phyloP scores from a whole-genome alignment of 768 basidiomycete species.

The Boletus vermiculosoides region DNA sequence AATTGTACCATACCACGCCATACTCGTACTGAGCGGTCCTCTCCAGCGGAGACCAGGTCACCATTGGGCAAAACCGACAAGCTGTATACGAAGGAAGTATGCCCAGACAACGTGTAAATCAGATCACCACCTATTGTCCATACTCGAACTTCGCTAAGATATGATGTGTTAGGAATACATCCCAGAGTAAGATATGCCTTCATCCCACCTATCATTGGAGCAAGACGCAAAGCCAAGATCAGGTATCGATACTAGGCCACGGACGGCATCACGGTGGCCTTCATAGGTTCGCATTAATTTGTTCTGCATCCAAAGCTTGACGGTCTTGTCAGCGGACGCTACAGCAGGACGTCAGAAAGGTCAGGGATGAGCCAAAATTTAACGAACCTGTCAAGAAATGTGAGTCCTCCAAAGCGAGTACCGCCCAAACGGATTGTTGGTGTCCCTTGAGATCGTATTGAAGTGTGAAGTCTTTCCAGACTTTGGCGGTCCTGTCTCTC shows the following conservation, averaged over 20 bases:
- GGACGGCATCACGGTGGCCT: constrained; percentile 91
- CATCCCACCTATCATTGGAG: constrained; percentile 82
- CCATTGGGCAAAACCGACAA: constrained; percentile 79
- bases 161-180: neutral
- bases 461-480: constrained; percentile 81
- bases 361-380: constrained; percentile 10
- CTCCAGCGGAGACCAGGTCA: constrained; percentile 85
- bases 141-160: constrained; percentile 78
- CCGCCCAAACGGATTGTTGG: constrained; percentile 92
- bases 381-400: constrained; percentile 76
- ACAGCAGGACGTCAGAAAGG: constrained; percentile 11
- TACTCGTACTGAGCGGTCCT: constrained; percentile 89
- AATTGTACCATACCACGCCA: constrained; percentile 68
- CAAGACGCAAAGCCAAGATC: constrained; percentile 94
- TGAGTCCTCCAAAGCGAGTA: constrained; percentile 73
- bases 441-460: constrained; percentile 80
- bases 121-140: constrained; percentile 85
- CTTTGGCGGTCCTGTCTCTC: constrained; percentile 77
- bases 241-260: constrained; percentile 75
- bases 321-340: constrained; percentile 95
- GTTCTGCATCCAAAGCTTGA: constrained; percentile 83
- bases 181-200: neutral
- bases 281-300: constrained; percentile 72
- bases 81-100: constrained; percentile 96
- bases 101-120: constrained; percentile 81